Evolutionary conservation across 2,329 filamentous ascomycete species (phyloP), one percentile per base, ranked within the genome.

Genomic region (Cadophora sp.): DNA sequence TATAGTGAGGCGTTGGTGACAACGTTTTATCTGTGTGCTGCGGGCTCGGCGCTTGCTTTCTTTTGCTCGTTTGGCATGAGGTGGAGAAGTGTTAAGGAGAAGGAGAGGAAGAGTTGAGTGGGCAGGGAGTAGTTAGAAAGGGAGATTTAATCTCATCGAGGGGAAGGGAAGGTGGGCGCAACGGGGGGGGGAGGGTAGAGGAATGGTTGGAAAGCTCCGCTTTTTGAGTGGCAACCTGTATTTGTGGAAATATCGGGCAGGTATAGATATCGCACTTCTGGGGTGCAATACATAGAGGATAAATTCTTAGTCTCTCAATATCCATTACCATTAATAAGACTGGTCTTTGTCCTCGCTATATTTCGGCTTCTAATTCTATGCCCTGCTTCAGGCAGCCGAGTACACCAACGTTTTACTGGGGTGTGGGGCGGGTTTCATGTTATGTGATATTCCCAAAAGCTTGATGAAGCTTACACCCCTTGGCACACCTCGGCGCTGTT

Each of bases 11-110:
- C 68, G 29, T 66, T 74, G 40, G 69, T 62, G 51, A 56, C 51
- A 11, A 65, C 59, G 64, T 5, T 74, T 79, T 72, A 69, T 61
- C 9, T 73, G 16, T 65, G 53, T 59, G 63, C 64, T 64, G 71
- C 67, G 1, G 69, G 64, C 1, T 67, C 59, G 9, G 40, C 40
- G 6, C 43, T 66, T 2, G 70, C 66, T 19, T 71, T 70, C 22
- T 27, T 73, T 8, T 60, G 50, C n/a, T 50, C 64, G 8, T 69
- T 70, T 43, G 70, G 71, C 22, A 66, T 71, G 53, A 66, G 71
- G 48, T 73, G 70, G 71, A 70, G 59, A 56, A 73, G 67, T 65
- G 63, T 73, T n/a, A 71, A 68, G 58, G 62, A 60, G 19, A 50
- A 59, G 53, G 40, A 22, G 53, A 50, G 53, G 31, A 48, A 24